These are phyloP conservation scores for Megacollybia marginata DNA, from an alignment of 768 basidiomycete genomes.

Conservation along the genomic window DNA sequence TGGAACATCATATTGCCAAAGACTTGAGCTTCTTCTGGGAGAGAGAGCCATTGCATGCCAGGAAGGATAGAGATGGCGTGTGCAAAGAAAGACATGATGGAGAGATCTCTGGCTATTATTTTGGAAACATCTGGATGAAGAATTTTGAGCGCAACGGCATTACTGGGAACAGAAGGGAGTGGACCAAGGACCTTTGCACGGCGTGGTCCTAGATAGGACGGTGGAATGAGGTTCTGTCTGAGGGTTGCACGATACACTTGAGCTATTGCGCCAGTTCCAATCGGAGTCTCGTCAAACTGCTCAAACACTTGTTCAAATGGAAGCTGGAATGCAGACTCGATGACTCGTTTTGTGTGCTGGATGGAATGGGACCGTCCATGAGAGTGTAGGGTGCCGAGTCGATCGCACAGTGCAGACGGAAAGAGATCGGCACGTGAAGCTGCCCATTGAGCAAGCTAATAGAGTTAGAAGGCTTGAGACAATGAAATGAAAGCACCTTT, in stretches of 20 bases:
- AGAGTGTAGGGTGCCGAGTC: conserved; percentile 83
- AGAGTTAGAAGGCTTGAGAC: conserved; percentile 2
- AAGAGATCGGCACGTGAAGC: conserved; percentile 93
- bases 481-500: conserved; percentile 51
- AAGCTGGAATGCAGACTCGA: conserved; percentile 77
- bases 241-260: conserved; percentile 92
- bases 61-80: conserved; percentile 70
- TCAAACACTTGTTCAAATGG: conserved; percentile 88
- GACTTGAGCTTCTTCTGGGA: conserved; percentile 90
- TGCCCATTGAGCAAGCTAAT: conserved; percentile 95
- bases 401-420: conserved; percentile 76
- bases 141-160: conserved; percentile 92
- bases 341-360: conserved; percentile 68
- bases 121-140: conserved; percentile 83
- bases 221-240: conserved; percentile 77
- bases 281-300: conserved; percentile 77
- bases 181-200: conserved; percentile 44
- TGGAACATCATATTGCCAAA: conserved; percentile 96
- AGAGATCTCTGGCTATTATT: conserved; percentile 81
- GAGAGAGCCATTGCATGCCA: conserved; percentile 93
- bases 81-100: conserved; percentile 94
- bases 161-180: conserved; percentile 67
- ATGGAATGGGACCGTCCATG: conserved; percentile 77
- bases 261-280: conserved; percentile 98
- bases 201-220: conserved; percentile 75